phyloP scores from a whole-genome alignment of 148 eudicot species.

The Spergularia bocconei region DNA sequence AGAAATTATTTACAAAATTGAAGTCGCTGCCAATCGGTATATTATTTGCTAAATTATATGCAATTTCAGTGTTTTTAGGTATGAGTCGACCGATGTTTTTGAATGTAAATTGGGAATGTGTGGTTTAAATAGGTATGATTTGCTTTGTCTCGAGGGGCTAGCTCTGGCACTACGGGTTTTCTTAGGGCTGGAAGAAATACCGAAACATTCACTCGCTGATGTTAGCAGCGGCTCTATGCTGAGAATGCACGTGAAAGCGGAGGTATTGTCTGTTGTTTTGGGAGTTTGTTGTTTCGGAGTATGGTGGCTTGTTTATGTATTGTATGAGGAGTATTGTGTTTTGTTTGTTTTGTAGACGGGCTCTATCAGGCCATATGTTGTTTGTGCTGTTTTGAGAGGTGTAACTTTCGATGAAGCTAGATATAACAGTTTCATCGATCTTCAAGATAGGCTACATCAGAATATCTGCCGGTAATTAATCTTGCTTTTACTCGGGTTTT shows the following conservation, averaged over 20 bases:
- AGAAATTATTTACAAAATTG: slow-evolving; percentile 90
- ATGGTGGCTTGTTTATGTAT: neutral
- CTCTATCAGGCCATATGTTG: slow-evolving; percentile 74
- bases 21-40: slow-evolving; percentile 92
- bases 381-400: slow-evolving; percentile 95
- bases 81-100: neutral
- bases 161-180: slow-evolving; percentile 77
- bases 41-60: neutral
- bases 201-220: slow-evolving; percentile 47
- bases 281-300: neutral
- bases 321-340: neutral
- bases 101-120: neutral
- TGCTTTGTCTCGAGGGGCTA: slow-evolving; percentile 95
- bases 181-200: slow-evolving; percentile 63
- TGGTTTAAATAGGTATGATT: slow-evolving; percentile 63
- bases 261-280: slow-evolving; percentile 42
- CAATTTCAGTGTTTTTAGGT: neutral
- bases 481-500: neutral
- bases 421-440: slow-evolving; percentile 98
- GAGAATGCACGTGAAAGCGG: slow-evolving; percentile 85
- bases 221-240: slow-evolving; percentile 49
- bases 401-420: slow-evolving; percentile 75
- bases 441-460: slow-evolving; percentile 95
- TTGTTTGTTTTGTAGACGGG: slow-evolving; percentile 53
- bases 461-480: slow-evolving; percentile 85